Evolutionary conservation across 371 early-diverging fungal species (phyloP).

Genomic region (Capillidium rhysosporum): DNA sequence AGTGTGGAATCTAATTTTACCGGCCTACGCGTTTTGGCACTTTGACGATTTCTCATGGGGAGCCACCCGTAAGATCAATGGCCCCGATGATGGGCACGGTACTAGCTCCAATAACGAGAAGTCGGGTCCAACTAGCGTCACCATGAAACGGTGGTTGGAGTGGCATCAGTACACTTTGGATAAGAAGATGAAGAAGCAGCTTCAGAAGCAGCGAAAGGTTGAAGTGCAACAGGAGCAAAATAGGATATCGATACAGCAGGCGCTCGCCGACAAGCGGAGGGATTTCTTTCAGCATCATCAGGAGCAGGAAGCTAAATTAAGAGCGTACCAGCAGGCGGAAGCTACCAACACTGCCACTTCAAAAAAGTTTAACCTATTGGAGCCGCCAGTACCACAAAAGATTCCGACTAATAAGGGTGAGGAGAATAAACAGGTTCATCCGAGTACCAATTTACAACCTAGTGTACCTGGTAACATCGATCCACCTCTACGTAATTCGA

Average conservation of each 20-base stretch:
- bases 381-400: no score
- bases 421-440: no score
- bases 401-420: no score
- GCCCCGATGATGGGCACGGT: slow-evolving; percentile 26
- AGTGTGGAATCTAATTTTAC: slow-evolving; percentile 91
- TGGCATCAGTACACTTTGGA: background rate
- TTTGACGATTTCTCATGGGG: slow-evolving; percentile 99
- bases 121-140: slow-evolving; percentile 12
- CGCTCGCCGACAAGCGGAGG: background rate
- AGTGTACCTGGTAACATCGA: no score
- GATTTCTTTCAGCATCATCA: slow-evolving; percentile 1
- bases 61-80: slow-evolving; percentile 74
- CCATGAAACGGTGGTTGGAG: background rate
- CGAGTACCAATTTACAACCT: no score
- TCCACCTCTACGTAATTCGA: no score
- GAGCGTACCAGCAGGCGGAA: no score
- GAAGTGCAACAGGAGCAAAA: background rate
- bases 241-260: background rate
- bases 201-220: background rate
- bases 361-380: no score
- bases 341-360: no score
- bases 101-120: slow-evolving; percentile 5
- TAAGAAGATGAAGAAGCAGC: no score
- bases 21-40: slow-evolving; percentile 95
- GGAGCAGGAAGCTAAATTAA: background rate